Evolutionary conservation across 1,284 basidiomycete genomes (phyloP).

Genomic region (Cutaneotrichosporon sp.): DNA sequence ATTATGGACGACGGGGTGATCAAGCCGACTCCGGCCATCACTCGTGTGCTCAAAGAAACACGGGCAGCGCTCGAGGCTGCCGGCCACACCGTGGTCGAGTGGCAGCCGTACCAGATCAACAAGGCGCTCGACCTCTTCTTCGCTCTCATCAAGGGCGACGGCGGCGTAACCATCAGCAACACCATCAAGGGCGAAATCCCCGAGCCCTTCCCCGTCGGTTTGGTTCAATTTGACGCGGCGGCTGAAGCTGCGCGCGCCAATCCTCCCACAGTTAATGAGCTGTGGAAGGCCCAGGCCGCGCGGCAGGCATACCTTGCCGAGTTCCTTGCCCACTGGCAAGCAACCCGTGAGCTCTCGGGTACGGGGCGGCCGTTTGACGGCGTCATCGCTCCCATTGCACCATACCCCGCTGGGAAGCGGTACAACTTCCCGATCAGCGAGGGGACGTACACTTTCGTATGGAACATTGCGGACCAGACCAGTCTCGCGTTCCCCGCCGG

Average conservation of each 20-base stretch:
- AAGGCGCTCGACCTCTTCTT: conserved; percentile 5
- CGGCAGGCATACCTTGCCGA: conserved; percentile 19
- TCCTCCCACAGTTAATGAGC: conserved; percentile 14
- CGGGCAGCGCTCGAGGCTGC: conserved; percentile 61
- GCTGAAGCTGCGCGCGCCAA: conserved; percentile 8
- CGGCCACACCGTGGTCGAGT: conserved; percentile 61
- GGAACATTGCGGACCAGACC: conserved; percentile 59
- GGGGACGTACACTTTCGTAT: conserved; percentile 21
- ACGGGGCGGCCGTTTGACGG: conserved; percentile 25
- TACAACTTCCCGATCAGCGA: conserved; percentile 17
- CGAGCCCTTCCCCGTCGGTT: conserved; percentile 25
- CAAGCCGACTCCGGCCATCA: conserved; percentile 66
- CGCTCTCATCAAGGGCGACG: conserved; percentile 20
- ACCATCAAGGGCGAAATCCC: conserved; percentile 5
- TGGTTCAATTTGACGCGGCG: conserved; percentile 8
- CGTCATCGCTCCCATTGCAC: conserved; percentile 19
- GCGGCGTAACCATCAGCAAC: conserved; percentile 15
- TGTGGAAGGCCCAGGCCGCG: conserved; percentile 24
- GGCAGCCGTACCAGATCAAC: conserved; percentile 27
- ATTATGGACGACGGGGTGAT: conserved; percentile 59
- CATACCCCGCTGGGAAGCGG: conserved; percentile 16
- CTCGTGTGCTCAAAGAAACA: conserved; percentile 61
- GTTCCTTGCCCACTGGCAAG: conserved; percentile 15
- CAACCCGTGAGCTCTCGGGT: conserved; percentile 5
- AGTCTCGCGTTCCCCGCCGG: conserved; percentile 63